A percentile compares a stretch with the other conserved stretches of the same genome.
Conservation (phyloP, 2,329 filamentous ascomycete species). For the Curvularia hawaiiensis region DNA sequence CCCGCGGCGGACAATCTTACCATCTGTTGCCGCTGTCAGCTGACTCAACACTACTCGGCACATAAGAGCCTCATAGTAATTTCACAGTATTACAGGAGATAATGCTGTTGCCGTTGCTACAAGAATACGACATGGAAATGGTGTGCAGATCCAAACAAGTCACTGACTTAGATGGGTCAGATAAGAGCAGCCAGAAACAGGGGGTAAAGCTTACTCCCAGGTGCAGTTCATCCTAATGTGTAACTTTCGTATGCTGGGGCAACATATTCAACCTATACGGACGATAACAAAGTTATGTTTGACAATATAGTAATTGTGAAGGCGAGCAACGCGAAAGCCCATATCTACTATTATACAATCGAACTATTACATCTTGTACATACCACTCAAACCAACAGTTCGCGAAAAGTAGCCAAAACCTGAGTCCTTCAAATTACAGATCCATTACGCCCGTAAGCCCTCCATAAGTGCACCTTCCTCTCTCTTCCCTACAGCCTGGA, state of each 20-base stretch:
- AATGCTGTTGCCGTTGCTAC: neutral
- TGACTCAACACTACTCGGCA: neutral
- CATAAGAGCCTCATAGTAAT: neutral
- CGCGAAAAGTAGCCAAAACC: neutral
- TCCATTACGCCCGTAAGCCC: conserved; percentile 49
- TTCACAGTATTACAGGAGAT: neutral
- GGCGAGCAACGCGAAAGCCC: neutral
- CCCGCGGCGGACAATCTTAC: no score
- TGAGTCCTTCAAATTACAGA: neutral
- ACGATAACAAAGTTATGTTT: no score
- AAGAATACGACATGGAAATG: neutral
- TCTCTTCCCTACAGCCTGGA: conserved; percentile 82
- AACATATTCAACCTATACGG: no score
- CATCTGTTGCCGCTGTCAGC: neutral
- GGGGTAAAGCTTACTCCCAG: no score
- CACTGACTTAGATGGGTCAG: neutral
- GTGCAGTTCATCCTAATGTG: no score
- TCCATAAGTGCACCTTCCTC: conserved; percentile 58
- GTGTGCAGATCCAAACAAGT: neutral
- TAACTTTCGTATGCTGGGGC: no score
- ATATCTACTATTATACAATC: neutral
- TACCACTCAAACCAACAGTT: neutral
- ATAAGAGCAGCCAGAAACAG: neutral
- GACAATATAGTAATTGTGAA: neutral
- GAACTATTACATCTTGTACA: neutral